Conservation (phyloP, 345 rosid species). For the Camelina laxa region DNA sequence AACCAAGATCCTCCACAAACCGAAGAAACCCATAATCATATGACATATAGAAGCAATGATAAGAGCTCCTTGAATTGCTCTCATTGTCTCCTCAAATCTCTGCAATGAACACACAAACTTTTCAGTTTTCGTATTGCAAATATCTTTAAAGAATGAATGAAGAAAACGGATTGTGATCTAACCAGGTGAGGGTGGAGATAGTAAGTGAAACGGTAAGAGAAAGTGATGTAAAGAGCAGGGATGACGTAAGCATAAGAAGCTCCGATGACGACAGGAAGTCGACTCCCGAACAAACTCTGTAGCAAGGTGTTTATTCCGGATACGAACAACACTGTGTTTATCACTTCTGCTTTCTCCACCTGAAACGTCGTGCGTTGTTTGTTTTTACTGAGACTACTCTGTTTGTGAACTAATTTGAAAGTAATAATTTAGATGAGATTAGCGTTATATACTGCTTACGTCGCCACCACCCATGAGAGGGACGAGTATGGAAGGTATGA, state of each 20-base stretch:
- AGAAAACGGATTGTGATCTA: conserved; percentile 11
- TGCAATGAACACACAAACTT: conserved; percentile 34
- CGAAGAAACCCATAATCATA: conserved; percentile 74
- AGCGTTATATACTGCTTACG: conserved; percentile 48
- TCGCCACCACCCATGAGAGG: conserved; percentile 89
- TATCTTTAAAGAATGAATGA: not conserved
- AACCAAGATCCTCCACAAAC: conserved; percentile 76
- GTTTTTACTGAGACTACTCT: not conserved
- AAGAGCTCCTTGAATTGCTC: conserved; percentile 81
- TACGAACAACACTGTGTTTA: conserved; percentile 72
- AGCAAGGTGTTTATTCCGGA: conserved; percentile 78
- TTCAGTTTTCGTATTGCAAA: not conserved
- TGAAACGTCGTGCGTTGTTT: conserved; percentile 27
- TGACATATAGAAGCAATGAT: conserved; percentile 68
- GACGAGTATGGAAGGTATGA: conserved; percentile 68
- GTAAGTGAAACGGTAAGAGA: conserved; percentile 48
- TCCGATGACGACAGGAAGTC: conserved; percentile 90
- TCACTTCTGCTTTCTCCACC: conserved; percentile 85
- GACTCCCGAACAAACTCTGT: conserved; percentile 73
- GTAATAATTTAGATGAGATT: not conserved
- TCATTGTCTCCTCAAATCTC: conserved; percentile 72
- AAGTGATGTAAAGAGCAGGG: conserved; percentile 68
- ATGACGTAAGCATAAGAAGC: conserved; percentile 74
- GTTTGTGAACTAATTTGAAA: not conserved
- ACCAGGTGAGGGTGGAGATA: conserved; percentile 64